Conservation (phyloP, 2,329 filamentous ascomycete genomes). For the Polychaeton citri region DNA sequence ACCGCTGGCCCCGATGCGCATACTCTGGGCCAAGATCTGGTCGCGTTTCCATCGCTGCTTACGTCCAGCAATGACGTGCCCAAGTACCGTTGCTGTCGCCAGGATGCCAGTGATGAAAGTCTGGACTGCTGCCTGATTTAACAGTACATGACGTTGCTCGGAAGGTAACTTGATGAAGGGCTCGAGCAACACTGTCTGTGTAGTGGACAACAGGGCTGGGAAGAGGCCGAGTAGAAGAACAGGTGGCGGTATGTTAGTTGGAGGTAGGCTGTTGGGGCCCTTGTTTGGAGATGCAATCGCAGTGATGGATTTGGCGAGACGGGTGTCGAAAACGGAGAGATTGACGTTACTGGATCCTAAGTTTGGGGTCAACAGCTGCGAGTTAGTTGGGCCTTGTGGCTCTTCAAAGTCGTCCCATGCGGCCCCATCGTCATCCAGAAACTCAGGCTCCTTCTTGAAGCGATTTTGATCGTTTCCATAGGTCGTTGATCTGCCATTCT, state of each 20-base stretch:
- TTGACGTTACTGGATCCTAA: not conserved
- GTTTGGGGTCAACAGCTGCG: not conserved
- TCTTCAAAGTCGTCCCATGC: constrained; percentile 33
- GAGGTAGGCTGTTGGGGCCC: constrained; percentile 35
- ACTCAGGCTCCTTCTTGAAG: not conserved
- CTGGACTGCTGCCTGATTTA: constrained; percentile 46
- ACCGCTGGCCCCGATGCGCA: constrained; percentile 65
- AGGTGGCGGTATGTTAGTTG: constrained; percentile 80
- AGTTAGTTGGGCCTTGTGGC: not conserved
- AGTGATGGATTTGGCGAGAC: not conserved
- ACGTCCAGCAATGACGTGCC: constrained; percentile 71
- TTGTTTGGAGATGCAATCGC: constrained; percentile 6
- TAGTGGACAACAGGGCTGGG: constrained; percentile 53
- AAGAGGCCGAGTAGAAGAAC: constrained; percentile 69
- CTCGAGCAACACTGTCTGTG: constrained; percentile 51
- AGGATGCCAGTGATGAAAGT: constrained; percentile 54
- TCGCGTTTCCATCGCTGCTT: constrained; percentile 86
- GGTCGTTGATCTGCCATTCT: not conserved
- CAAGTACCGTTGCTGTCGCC: constrained; percentile 51
- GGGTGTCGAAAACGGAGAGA: not conserved
- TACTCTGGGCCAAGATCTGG: constrained; percentile 68
- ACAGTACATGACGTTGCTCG: constrained; percentile 48
- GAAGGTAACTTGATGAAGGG: constrained; percentile 36
- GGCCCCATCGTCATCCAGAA: constrained; percentile 14
- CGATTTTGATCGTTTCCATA: not conserved